Percentiles rank a stretch among this genome's conserved stretches.
phyloP scores from a whole-genome alignment of 768 basidiomycete species.

The Tephrocybe sp. region DNA sequence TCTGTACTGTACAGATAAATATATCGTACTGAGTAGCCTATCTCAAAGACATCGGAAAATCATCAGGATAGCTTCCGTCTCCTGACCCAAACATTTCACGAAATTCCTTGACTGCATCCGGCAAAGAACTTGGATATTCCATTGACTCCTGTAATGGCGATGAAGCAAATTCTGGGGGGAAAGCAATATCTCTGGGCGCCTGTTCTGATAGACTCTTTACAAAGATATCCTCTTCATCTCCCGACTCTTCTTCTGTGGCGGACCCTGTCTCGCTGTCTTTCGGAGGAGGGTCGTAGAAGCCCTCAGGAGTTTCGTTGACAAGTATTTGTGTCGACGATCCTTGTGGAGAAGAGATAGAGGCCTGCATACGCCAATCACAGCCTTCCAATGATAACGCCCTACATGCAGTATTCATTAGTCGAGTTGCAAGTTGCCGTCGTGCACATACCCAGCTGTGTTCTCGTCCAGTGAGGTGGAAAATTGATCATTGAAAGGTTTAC shows the following conservation, averaged over 20 bases:
- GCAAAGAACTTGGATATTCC: slow-evolving; percentile 28
- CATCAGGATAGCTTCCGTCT: slow-evolving; percentile 39
- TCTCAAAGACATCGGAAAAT: slow-evolving; percentile 40
- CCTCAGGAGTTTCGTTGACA: slow-evolving; percentile 10
- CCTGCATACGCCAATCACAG: not conserved
- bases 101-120: slow-evolving; percentile 40
- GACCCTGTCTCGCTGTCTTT: slow-evolving; percentile 19
- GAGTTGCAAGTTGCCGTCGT: no score
- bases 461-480: not conserved
- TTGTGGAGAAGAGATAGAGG: not conserved
- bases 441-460: slow-evolving; percentile 4
- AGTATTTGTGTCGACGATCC: slow-evolving; percentile 6
- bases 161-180: not conserved
- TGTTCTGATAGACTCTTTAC: not conserved
- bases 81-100: slow-evolving; percentile 41
- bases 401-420: not conserved
- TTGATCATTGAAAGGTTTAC: slow-evolving; percentile 3
- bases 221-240: slow-evolving; percentile 23
- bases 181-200: not conserved
- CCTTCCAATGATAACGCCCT: not conserved
- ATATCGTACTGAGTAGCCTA: no score
- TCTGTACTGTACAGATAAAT: no score
- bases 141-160: slow-evolving; percentile 5
- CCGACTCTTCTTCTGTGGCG: slow-evolving; percentile 39
- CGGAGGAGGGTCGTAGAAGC: slow-evolving; percentile 15